Conservation (phyloP, 352 stramenopile genomes). For the Globisporangium emineosum region DNA sequence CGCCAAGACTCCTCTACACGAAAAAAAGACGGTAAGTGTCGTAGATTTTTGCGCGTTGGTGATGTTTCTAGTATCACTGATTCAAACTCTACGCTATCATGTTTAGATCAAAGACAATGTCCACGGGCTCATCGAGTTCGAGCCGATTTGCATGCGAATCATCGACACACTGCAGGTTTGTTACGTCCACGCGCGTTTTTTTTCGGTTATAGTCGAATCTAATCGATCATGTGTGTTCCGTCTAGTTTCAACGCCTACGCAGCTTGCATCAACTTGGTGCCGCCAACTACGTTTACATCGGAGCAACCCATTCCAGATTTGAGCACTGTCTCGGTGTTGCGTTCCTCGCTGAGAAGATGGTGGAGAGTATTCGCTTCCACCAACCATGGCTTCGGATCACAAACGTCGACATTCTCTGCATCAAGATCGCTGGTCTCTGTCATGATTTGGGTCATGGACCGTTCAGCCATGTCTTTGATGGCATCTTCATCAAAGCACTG, state of each 20-base stretch:
- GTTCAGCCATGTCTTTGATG: slow-evolving; percentile 83
- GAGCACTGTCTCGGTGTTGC: slow-evolving; percentile 93
- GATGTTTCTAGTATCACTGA: slow-evolving; percentile 5
- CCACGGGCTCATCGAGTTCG: slow-evolving; percentile 72
- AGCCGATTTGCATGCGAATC: slow-evolving; percentile 79
- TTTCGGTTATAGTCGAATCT: neutral
- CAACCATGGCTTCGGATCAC: slow-evolving; percentile 91
- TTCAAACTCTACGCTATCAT: neutral
- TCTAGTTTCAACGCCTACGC: slow-evolving; percentile 92
- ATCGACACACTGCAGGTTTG: slow-evolving; percentile 75
- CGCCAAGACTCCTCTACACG: slow-evolving; percentile 25
- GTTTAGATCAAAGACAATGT: slow-evolving; percentile 80
- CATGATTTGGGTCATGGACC: slow-evolving; percentile 77
- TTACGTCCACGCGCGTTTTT: neutral
- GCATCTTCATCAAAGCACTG: slow-evolving; percentile 65
- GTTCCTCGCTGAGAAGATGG: slow-evolving; percentile 89
- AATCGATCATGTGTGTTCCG: neutral
- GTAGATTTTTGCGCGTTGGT: neutral
- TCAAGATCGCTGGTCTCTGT: slow-evolving; percentile 82
- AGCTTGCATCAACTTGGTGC: slow-evolving; percentile 93
- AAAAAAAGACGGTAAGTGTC: slow-evolving; percentile 43
- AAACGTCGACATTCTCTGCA: slow-evolving; percentile 53
- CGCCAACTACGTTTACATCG: slow-evolving; percentile 87
- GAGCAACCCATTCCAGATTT: slow-evolving; percentile 74
- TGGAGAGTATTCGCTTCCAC: slow-evolving; percentile 63